Evolutionary conservation across 805 yeast genomes (phyloP), one percentile per base, ranked within the genome.

Genomic region (Myxozyma geophila): DNA sequence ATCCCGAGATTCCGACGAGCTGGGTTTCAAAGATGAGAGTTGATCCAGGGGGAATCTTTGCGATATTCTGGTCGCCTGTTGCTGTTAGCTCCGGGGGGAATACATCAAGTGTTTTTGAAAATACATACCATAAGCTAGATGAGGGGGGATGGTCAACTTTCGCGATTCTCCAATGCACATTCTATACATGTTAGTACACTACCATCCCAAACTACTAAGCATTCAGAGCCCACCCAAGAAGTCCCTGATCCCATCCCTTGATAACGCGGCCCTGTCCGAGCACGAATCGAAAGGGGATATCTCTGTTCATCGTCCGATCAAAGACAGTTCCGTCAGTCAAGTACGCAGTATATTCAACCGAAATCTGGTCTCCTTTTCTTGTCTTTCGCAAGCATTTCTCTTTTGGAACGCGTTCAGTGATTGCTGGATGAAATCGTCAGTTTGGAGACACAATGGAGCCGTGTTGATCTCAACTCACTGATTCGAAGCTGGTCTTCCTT

Each of bases 151-250:
- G 36, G 85, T 83, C 70, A 92, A 80, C 70, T 83, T 87, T 74
- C 97, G 83, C 78, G 87, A 81, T 76, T 92, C 97, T 52, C 97
- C 97, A 74, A 90, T 79, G 77, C 98, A 92, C 96, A 89, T 89
- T 40, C 69, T 60, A 52, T 2, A 5, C n/a, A 40, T 37, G 35
- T 41, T 10, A 13, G 23, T 28, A 21, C 35, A n/a, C 39, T n/a
- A 2, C 8, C 5, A 5, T 15, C 17, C 12, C 21, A 35, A 8
- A 35, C 33, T 6, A 47, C 12, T 36, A n/a, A 23, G 13, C 47
- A 36, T 17, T 36, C 41, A 35, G 37, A 53, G 54, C 78, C 4
- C 41, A 66, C 69, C 88, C 86, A 44, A 80, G 70, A 56, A 91
- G 78, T 48, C 97, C 97, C 76, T 87, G 85, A 67, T 92, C 98